phyloP scores from a whole-genome alignment of 2,329 filamentous ascomycete species.

The Scytalidium sp. region DNA sequence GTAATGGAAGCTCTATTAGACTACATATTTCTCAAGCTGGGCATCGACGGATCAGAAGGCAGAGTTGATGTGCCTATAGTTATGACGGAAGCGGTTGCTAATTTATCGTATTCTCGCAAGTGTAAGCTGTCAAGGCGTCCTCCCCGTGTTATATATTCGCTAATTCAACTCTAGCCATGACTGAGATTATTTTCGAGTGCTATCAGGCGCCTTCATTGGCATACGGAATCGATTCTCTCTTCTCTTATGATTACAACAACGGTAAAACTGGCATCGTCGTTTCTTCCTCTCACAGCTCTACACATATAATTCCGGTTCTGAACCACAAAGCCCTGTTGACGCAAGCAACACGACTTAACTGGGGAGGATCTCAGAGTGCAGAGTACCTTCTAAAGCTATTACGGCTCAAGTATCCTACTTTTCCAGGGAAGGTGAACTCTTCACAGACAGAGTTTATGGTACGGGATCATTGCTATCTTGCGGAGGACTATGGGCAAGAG shows the following conservation, averaged over 20 bases:
- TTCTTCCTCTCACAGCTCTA: slow-evolving; percentile 89
- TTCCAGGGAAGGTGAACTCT: slow-evolving; percentile 80
- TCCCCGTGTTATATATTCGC: slow-evolving; percentile 15
- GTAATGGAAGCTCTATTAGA: slow-evolving; percentile 93
- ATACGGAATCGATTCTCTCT: slow-evolving; percentile 94
- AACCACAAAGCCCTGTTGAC: slow-evolving; percentile 80
- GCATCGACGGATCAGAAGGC: slow-evolving; percentile 73
- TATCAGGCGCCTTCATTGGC: slow-evolving; percentile 87
- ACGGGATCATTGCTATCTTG: slow-evolving; percentile 85
- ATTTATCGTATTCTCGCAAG: slow-evolving; percentile 82
- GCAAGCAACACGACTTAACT: slow-evolving; percentile 87
- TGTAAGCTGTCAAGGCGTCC: slow-evolving; percentile 52
- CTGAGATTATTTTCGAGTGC: slow-evolving; percentile 94
- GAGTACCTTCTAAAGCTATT: slow-evolving; percentile 92
- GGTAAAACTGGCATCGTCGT: slow-evolving; percentile 85
- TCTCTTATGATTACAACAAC: slow-evolving; percentile 86
- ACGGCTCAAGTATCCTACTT: slow-evolving; percentile 85
- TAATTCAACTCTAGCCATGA: slow-evolving; percentile 68
- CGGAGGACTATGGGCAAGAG: slow-evolving; percentile 78
- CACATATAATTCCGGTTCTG: slow-evolving; percentile 91
- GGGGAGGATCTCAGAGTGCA: slow-evolving; percentile 86
- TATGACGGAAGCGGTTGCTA: slow-evolving; percentile 94
- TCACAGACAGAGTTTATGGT: slow-evolving; percentile 88
- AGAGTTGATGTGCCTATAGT: slow-evolving; percentile 82
- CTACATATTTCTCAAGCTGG: slow-evolving; percentile 91